phyloP scores from a whole-genome alignment of 441 rosid genomes.

The Aquilaria agallochum region DNA sequence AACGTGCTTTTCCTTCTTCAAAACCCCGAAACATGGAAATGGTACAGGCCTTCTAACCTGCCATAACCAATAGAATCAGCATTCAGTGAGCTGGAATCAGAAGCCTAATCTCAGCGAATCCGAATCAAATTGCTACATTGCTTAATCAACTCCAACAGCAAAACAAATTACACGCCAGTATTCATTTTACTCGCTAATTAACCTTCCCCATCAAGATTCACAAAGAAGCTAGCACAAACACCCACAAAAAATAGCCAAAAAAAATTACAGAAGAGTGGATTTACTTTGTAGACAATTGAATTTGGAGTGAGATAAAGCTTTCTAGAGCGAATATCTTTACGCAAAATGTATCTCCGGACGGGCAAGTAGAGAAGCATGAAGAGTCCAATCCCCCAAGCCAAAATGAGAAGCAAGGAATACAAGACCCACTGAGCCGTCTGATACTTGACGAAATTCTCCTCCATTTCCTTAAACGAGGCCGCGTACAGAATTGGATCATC shows the following conservation, averaged over 20 bases:
- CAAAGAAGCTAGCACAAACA: too few species aligned
- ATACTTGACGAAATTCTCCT: conserved; percentile 48
- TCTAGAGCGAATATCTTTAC: conserved; percentile 58
- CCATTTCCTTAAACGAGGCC: conserved; percentile 56
- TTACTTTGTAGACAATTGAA: conserved; percentile 68
- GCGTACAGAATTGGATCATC: conserved; percentile 42
- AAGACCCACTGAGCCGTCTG: conserved; percentile 59
- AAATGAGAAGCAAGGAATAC: conserved; percentile 47
- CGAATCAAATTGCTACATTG: background rate
- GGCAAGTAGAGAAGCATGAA: conserved; percentile 68
- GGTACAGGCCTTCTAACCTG: conserved; percentile 60
- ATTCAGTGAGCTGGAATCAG: background rate
- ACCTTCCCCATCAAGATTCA: too few species aligned
- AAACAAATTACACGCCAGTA: too few species aligned
- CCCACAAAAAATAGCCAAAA: background rate
- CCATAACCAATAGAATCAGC: conserved; percentile 2
- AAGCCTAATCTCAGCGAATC: background rate
- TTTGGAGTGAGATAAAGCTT: conserved; percentile 62
- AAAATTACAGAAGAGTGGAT: background rate
- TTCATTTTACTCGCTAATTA: too few species aligned
- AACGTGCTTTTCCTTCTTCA: conserved; percentile 69
- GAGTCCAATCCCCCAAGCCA: conserved; percentile 71
- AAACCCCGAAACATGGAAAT: conserved; percentile 68
- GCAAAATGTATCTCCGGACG: conserved; percentile 47
- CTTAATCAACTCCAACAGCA: too few species aligned